Conservation (phyloP, 192 early-diverging fungal species). For the Cladochytrium replicatum region DNA sequence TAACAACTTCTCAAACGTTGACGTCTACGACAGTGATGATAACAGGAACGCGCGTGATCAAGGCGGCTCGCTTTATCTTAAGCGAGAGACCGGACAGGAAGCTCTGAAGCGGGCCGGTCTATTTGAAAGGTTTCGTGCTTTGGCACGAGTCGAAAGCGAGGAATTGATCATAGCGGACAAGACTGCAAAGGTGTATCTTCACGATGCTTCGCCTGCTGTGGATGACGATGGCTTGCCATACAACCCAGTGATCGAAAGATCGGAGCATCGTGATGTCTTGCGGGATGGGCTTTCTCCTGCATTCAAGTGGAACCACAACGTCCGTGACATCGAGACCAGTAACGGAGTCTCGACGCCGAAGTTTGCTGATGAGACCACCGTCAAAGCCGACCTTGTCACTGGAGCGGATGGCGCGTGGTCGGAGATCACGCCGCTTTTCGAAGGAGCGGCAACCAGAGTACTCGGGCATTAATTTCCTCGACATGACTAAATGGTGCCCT, state of each 20-base stretch:
- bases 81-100: constrained; percentile 30
- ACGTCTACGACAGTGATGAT: constrained; percentile 34
- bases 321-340: too few species aligned
- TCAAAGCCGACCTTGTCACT: constrained; percentile 26
- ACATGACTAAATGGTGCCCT: constrained; percentile 20
- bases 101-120: constrained; percentile 24
- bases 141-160: constrained; percentile 26
- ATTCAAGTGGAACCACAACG: too few species aligned
- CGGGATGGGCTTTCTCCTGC: constrained; percentile 21
- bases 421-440: constrained; percentile 18
- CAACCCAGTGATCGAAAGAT: constrained; percentile 42
- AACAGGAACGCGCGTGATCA: constrained; percentile 19
- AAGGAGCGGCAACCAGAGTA: constrained; percentile 28
- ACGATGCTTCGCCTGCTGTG: constrained; percentile 6
- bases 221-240: not conserved
- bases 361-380: too few species aligned
- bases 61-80: constrained; percentile 39
- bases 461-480: constrained; percentile 30
- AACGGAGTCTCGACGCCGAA: too few species aligned
- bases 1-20: constrained; percentile 12
- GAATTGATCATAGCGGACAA: constrained; percentile 21
- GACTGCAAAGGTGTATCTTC: constrained; percentile 12
- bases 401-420: constrained; percentile 53
- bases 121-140: constrained; percentile 12
- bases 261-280: constrained; percentile 25